Evolutionary conservation across 805 yeast genomes (phyloP).

Genomic region (Yamadazyma endophytica): DNA sequence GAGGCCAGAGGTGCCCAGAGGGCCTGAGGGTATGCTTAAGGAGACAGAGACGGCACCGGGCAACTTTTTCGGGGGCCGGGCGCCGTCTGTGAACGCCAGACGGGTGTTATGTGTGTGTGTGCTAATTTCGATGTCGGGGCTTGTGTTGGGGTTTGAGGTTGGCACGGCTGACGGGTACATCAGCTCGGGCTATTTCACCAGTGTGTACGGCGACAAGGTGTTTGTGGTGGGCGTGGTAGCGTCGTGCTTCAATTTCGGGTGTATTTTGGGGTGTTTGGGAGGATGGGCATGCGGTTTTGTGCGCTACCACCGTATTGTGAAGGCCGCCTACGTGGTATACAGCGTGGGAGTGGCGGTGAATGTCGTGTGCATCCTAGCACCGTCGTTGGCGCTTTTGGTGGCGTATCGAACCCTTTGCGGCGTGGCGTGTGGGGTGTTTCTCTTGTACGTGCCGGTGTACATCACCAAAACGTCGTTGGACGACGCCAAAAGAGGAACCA

Average conservation of each 20-base stretch:
- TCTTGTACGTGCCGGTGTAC: conserved; percentile 21
- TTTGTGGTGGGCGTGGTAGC: conserved; percentile 6
- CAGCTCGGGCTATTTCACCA: too few relatives aligned
- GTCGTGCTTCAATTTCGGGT: conserved; percentile 19
- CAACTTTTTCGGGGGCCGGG: too few relatives aligned
- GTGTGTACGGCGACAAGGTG: too few relatives aligned
- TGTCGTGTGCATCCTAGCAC: not conserved
- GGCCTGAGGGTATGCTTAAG: too few relatives aligned
- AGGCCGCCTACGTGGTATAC: conserved; percentile 13
- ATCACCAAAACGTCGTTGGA: conserved; percentile 15
- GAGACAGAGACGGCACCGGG: too few relatives aligned
- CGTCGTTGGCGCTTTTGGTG: conserved; percentile 10
- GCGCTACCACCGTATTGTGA: conserved; percentile 12
- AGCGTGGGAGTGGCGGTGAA: conserved; percentile 14
- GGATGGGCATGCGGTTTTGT: conserved; percentile 11
- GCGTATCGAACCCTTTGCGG: conserved; percentile 17
- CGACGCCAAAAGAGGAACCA: conserved; percentile 11
- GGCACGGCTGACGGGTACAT: conserved; percentile 11
- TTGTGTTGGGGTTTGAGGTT: conserved; percentile 11
- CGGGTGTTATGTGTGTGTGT: too few relatives aligned
- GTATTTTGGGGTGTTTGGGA: conserved; percentile 15
- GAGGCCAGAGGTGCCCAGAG: too few relatives aligned
- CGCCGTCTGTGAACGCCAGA: too few relatives aligned
- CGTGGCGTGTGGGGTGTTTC: conserved; percentile 19
- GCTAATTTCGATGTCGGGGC: conserved; percentile 5